phyloP scores from a whole-genome alignment of 331 rosid genomes.

The Rosa hybrid region DNA sequence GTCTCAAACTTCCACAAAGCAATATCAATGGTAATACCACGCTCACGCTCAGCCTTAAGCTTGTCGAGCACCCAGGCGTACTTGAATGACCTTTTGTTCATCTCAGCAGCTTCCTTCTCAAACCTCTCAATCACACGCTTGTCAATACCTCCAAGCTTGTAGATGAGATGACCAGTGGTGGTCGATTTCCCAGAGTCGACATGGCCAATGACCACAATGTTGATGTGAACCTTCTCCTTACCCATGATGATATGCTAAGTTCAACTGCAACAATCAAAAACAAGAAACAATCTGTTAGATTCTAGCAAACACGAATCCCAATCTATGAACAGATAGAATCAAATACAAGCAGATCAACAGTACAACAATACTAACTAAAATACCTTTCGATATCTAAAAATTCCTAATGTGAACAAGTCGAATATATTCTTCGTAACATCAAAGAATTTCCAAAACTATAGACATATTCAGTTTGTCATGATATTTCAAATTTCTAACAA shows the following conservation, averaged over 20 bases:
- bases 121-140: constrained; percentile 45
- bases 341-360: too few species aligned
- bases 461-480: too few species aligned
- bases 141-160: constrained; percentile 44
- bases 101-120: constrained; percentile 51
- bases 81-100: constrained; percentile 57
- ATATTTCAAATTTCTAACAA: too few species aligned
- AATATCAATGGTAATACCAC: constrained; percentile 53
- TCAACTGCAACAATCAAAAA: not conserved
- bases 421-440: too few species aligned
- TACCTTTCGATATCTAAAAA: too few species aligned
- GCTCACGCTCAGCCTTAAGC: constrained; percentile 43
- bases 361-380: too few species aligned
- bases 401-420: too few species aligned
- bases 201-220: constrained; percentile 48
- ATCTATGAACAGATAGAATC: too few species aligned
- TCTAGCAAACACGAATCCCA: too few species aligned
- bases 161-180: constrained; percentile 41
- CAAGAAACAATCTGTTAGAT: too few species aligned
- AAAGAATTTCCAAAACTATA: too few species aligned
- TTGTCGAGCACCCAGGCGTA: constrained; percentile 44
- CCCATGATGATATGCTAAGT: constrained; percentile 16
- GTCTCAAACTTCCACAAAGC: constrained; percentile 55
- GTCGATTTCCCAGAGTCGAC: constrained; percentile 43
- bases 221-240: constrained; percentile 35